Evolutionary conservation across 495 filamentous ascomycete genomes (phyloP), one percentile per base, ranked within the genome.

Genomic region (Durotheca rogersii): DNA sequence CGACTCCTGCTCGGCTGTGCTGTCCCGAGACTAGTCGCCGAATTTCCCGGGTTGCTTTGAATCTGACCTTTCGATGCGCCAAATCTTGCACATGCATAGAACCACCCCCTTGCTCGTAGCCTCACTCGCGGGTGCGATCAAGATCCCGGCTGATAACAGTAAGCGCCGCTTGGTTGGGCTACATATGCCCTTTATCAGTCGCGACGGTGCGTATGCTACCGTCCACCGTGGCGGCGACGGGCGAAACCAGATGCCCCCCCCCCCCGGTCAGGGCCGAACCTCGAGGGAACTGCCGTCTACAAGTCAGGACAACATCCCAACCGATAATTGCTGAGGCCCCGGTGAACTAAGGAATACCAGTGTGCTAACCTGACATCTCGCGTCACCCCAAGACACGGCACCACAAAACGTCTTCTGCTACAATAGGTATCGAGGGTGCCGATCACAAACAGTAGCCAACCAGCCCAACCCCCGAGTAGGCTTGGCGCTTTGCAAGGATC

Each of bases 401-500:
- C 44, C 34, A 49, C 19, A 44, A 45, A 47, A 30, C 40, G 16
- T 38, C 18, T 40, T 11, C 45, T 47, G n/a, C 38, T 49, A 29
- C 30, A 53, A 43, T 36, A 47, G 43, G 55, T 45, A 58, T 34
- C 31, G 12, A 19, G 23, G 38, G 35, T 31, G 50, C 45, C 47
- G 50, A 54, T 50, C 56, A 33, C 27, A 53, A 38, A 53, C n/a
- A n/a, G 34, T 34, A 49, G 20, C 44, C 46, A 59, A 46, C 45
- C 7, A 49, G 20, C 44, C 46, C 53, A 46, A 39, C 7, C 21
- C 38, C 30, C 38, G 32, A 23, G 18, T 37, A n/a, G 56, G 36
- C 45, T 59, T 50, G 50, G 40, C 23, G 23, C 56, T 50, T 50
- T 44, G 37, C 55, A 58, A 34, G 56, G 56, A 41, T 59, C 46